Evolutionary conservation across 1,284 basidiomycete genomes (phyloP).

Genomic region (Austropuccinia psidii): DNA sequence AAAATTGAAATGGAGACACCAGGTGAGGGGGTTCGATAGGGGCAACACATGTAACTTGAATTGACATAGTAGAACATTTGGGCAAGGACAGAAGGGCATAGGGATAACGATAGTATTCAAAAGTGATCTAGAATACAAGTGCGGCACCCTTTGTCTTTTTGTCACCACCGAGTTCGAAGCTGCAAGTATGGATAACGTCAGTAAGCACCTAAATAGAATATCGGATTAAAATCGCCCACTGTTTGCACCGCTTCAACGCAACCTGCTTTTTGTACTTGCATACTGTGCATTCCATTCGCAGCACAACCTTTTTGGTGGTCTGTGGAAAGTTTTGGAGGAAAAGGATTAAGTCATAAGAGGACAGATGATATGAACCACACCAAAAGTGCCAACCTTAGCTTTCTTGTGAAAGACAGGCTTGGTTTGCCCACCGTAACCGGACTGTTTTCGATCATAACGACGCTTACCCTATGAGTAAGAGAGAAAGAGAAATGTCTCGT

Average conservation of each 20-base stretch:
- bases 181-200: conserved; percentile 45
- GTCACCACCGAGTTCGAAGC: conserved; percentile 99
- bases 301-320: conserved; percentile 98
- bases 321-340: conserved; percentile 49
- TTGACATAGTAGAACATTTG: too few relatives aligned
- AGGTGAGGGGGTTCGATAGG: too few relatives aligned
- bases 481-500: neutral
- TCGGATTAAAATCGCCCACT: conserved; percentile 49
- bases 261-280: conserved; percentile 90
- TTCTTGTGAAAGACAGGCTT: conserved; percentile 99
- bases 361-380: neutral
- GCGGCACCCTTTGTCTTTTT: conserved; percentile 99
- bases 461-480: conserved; percentile 86
- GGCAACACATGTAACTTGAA: too few relatives aligned
- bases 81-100: too few relatives aligned
- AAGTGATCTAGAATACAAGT: conserved; percentile 67
- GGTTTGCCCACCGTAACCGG: conserved; percentile 99
- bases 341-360: neutral
- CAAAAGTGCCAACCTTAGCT: conserved; percentile 51
- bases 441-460: conserved; percentile 95
- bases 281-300: conserved; percentile 91
- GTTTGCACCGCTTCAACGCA: conserved; percentile 97
- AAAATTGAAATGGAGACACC: too few relatives aligned
- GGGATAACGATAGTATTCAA: too few relatives aligned
- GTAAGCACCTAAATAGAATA: conserved; percentile 52